Evolutionary conservation across 2,329 filamentous ascomycete genomes (phyloP), one percentile per base, ranked within the genome.

Genomic region (Aureobasidium vineae): DNA sequence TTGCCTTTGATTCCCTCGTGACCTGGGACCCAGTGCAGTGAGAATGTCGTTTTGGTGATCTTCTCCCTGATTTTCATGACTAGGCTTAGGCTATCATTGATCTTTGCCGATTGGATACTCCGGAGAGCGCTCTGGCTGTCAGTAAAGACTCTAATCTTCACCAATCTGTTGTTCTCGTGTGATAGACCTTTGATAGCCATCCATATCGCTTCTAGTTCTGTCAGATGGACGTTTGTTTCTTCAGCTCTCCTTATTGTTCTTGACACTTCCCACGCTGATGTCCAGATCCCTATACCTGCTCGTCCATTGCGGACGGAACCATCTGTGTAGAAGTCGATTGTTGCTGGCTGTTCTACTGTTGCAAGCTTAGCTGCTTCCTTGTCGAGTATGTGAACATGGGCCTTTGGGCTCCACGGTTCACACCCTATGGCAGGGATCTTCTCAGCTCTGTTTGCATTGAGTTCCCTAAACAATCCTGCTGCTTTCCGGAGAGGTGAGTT

Each of bases 361-460:
- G 36, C 53, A 40, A 21, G 53, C 53, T 57, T 57, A 19, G 53
- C 53, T 23, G 31, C 38, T 19, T 57, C 16, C 33, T 57, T 57
- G 38, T 57, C 53, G 11, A 60, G 56, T 45, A 60, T 60, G 19
- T 60, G 40, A 5, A 60, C 41, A 45, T 60, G 41, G n/a, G 38
- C 56, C n/a, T 60, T 60, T 60, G 16, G 56, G 56, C 56, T 45
- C 56, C 56, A 60, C 45, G 38, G 40, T 43, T 60, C 56, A 45
- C 40, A 60, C 45, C 40, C 53, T 57, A 57, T 41, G 23, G 33
- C 38, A 54, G 52, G 28, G n/a, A 54, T 54, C n/a, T 38, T 54
- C 41, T 43, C 41, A n/a, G 41, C 15, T 43, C 19, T 43, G 7
- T 43, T 43, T 43, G 41, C 41, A n/a, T 43, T 43, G 41, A 43